These are phyloP conservation scores for Phlebiopsis gigantea DNA, from an alignment of 768 basidiomycete species.

Conservation along the genomic window DNA sequence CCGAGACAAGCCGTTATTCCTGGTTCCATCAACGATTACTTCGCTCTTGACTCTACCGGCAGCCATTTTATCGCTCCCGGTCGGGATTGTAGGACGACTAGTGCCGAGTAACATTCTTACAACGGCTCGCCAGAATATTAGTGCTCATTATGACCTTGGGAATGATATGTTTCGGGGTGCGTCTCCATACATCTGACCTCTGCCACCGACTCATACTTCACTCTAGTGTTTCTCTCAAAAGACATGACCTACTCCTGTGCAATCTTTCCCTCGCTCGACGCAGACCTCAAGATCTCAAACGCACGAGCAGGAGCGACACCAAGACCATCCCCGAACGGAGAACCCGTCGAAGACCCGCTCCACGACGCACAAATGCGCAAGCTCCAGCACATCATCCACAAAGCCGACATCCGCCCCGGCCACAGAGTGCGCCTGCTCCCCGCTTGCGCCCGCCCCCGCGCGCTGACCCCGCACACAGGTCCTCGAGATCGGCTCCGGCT, in stretches of 20 bases:
- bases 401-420: constrained; percentile 54
- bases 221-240: constrained; percentile 46
- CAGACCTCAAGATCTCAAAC: constrained; percentile 41
- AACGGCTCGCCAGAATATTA: constrained; percentile 63
- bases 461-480: constrained; percentile 27
- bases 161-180: constrained; percentile 68
- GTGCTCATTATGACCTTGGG: constrained; percentile 75
- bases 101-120: constrained; percentile 57
- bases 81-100: constrained; percentile 45
- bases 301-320: not conserved
- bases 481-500: constrained; percentile 75
- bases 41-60: constrained; percentile 50
- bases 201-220: constrained; percentile 3
- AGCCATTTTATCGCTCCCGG: constrained; percentile 38
- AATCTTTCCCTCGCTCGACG: constrained; percentile 61
- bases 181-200: not conserved
- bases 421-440: constrained; percentile 26
- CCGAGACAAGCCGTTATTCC: constrained; percentile 19
- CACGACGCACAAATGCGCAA: constrained; percentile 41
- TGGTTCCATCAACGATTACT: constrained; percentile 43
- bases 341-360: constrained; percentile 14
- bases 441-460: too few relatives aligned
- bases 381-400: constrained; percentile 55
- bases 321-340: too few relatives aligned
- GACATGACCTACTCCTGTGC: constrained; percentile 81